A percentile compares a stretch with the other conserved stretches of the same genome.
These are phyloP conservation scores for Aureobasidium musti DNA, from an alignment of 2,329 filamentous ascomycete species.

Conservation along the genomic window DNA sequence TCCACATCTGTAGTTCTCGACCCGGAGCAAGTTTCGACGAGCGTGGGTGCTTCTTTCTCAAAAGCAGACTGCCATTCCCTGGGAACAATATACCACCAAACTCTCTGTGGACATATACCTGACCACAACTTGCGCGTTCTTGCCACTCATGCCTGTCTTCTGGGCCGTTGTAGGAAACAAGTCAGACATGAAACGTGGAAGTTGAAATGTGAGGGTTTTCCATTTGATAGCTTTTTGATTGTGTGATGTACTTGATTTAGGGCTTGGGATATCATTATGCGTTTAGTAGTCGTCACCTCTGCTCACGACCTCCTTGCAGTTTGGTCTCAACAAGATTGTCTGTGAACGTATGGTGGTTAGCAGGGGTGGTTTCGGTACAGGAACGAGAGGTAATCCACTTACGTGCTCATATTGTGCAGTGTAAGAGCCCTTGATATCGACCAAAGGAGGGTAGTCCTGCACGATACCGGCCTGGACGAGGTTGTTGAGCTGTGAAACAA, in stretches of 20 bases:
- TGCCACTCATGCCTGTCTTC: no score
- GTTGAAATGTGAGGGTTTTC: not conserved
- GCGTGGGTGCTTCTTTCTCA: no score
- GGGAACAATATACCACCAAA: no score
- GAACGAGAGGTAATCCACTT: constrained; percentile 35
- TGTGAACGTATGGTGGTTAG: constrained; percentile 28
- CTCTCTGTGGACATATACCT: not conserved
- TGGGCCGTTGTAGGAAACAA: no score
- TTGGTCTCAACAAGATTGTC: constrained; percentile 47
- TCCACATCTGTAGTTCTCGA: no score
- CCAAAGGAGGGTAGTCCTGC: constrained; percentile 58
- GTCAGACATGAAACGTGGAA: not conserved
- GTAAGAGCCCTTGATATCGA: constrained; percentile 62
- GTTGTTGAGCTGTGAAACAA: constrained; percentile 55
- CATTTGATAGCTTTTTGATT: not conserved
- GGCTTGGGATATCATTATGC: constrained; percentile 9
- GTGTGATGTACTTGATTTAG: not conserved
- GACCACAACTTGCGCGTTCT: not conserved
- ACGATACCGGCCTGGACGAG: constrained; percentile 60
- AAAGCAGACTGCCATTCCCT: no score
- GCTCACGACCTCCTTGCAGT: constrained; percentile 47
- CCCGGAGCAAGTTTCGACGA: no score
- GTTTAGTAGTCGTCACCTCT: constrained; percentile 43
- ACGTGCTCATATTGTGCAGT: constrained; percentile 65
- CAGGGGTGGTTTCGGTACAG: not conserved